Evolutionary conservation across 768 basidiomycete genomes (phyloP).

Genomic region (Termitomyces sp.): DNA sequence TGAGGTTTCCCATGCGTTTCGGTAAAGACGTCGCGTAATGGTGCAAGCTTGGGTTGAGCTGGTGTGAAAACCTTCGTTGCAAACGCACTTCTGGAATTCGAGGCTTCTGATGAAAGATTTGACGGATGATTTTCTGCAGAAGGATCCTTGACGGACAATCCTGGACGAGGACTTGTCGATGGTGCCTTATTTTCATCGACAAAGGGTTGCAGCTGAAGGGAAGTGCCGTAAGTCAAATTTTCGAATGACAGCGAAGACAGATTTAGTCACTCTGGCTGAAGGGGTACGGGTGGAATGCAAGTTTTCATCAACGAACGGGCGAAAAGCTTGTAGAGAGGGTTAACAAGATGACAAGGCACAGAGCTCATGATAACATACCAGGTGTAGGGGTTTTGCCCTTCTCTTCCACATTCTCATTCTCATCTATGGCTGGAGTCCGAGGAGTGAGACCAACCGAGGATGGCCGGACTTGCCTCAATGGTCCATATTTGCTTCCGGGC

Average conservation of each 20-base stretch:
- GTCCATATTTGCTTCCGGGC: constrained; percentile 71
- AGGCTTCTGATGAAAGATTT: constrained; percentile 26
- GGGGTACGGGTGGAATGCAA: constrained; percentile 39
- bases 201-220: constrained; percentile 61
- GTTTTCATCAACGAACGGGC: constrained; percentile 69
- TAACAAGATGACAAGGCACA: constrained; percentile 10
- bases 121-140: constrained; percentile 14
- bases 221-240: constrained; percentile 1
- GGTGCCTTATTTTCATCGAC: constrained; percentile 49
- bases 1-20: constrained; percentile 40
- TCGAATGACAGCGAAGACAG: constrained; percentile 6
- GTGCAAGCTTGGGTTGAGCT: constrained; percentile 38
- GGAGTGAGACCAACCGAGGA: constrained; percentile 41
- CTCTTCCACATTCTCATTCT: constrained; percentile 27
- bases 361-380: constrained; percentile 17
- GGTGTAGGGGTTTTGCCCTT: constrained; percentile 34
- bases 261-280: constrained; percentile 34
- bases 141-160: constrained; percentile 47
- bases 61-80: constrained; percentile 63
- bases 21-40: constrained; percentile 41
- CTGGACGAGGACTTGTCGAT: constrained; percentile 35
- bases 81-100: constrained; percentile 43
- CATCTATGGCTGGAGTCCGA: constrained; percentile 26
- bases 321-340: constrained; percentile 43
- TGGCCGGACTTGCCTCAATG: constrained; percentile 63